Conservation (phyloP, 2,329 filamentous ascomycete genomes). For the Nemania serpens region DNA sequence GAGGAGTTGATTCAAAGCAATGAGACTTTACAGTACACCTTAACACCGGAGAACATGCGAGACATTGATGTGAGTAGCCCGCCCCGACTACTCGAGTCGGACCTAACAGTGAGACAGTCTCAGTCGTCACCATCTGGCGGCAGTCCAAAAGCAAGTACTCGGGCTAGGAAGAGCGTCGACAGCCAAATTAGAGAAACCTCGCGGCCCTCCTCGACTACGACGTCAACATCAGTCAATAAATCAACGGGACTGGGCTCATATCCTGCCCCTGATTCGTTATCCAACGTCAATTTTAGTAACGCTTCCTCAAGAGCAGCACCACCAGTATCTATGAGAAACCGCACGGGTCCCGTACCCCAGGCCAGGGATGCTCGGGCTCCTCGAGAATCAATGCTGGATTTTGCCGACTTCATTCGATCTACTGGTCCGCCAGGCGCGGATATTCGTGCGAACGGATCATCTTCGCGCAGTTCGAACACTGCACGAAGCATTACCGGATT, state of each 20-base stretch:
- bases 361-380: conserved; percentile 76
- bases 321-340: conserved; percentile 42
- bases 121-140: conserved; percentile 46
- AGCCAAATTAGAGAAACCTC: conserved; percentile 45
- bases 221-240: conserved; percentile 49
- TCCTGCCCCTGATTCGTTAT: conserved; percentile 38
- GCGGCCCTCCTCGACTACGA: conserved; percentile 51
- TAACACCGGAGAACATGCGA: conserved; percentile 80
- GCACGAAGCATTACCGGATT: conserved; percentile 43
- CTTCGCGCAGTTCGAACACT: conserved; percentile 32
- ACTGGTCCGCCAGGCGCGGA: conserved; percentile 69
- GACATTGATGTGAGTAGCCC: conserved; percentile 67
- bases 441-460: conserved; percentile 30
- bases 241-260: conserved; percentile 46
- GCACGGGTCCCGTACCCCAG: conserved; percentile 40
- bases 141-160: conserved; percentile 49
- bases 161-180: conserved; percentile 55
- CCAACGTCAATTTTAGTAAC: conserved; percentile 36
- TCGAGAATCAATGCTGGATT: conserved; percentile 75
- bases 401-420: conserved; percentile 87
- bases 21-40: conserved; percentile 80
- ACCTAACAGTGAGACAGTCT: conserved; percentile 42
- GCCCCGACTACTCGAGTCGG: conserved; percentile 16
- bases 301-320: conserved; percentile 41
- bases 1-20: conserved; percentile 82